Base-by-base conservation (phyloP, 2,329 filamentous ascomycete genomes). In the Trichoderma arundinaceum region DNA sequence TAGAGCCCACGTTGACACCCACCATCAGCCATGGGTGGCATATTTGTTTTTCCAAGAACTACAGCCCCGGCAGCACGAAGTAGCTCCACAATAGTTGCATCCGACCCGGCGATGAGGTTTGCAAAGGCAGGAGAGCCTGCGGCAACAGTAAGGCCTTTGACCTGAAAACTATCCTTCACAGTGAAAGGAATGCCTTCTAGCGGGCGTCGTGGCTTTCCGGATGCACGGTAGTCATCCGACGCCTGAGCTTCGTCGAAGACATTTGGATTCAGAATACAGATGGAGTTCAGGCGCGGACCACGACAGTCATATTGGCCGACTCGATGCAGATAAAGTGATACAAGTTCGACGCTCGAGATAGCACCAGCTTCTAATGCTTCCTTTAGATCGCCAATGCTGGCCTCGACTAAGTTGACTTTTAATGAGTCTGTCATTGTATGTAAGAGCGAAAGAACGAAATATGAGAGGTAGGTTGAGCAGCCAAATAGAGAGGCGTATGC, bases 81-180 rank as follows among this genome's bases (percentile, higher is more conserved):
- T n/a, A 17, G 17, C 49, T 53, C 13, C 15, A 35, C 32, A 38
- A 53, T 35, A 32, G 49, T 32, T 53, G 49, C 49, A 35, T 53
- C 49, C 8, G 49, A 35, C 8, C 32, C 35, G 35, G 49, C 49
- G 15, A 28, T 13, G 19, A 49, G 22, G 15, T 19, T 53, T 7
- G 32, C 49, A n/a, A 53, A 53, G 17, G 49, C 49, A 35, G 49
- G 49, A 6, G 49, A 53, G 17, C 15, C 49, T n/a, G 49, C 49
- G 35, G 49, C n/a, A 10, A 53, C 32, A 6, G 49, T 35, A 9
- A 53, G 10, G 32, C 49, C 49, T 35, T 35, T 53, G 49, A 53
- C 13, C 4, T 53, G n/a, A 10, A 17, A 53, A 32, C 49, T 38
- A 53, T 53, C 49, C 32, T 35, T 53, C 4, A 53, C 49, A 12